Conservation (phyloP, 495 filamentous ascomycete genomes). For the Tetracladium setigerum region DNA sequence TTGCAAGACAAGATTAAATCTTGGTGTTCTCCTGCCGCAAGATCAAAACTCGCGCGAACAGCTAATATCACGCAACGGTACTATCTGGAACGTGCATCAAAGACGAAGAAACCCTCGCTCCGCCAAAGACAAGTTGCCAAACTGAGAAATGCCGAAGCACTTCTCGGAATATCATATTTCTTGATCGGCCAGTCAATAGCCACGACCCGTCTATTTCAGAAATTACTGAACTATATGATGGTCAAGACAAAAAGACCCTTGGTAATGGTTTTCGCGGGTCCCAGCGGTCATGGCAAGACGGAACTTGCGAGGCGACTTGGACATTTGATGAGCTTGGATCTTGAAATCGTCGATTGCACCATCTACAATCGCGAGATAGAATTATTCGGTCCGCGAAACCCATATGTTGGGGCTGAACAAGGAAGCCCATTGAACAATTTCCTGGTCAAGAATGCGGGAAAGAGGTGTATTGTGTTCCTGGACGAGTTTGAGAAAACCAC, state of each 20-base stretch:
- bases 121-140: conserved; percentile 30
- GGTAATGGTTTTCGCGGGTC: conserved; percentile 39
- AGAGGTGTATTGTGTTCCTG: conserved; percentile 42
- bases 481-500: conserved; percentile 54
- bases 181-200: conserved; percentile 38
- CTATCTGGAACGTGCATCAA: conserved; percentile 29
- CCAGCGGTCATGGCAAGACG: conserved; percentile 46
- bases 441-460: conserved; percentile 31
- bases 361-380: conserved; percentile 29
- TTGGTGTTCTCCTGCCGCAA: conserved; percentile 18
- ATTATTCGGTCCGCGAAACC: conserved; percentile 36
- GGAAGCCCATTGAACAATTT: conserved; percentile 47
- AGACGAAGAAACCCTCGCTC: conserved; percentile 16
- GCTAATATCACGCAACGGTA: conserved; percentile 41
- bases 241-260: conserved; percentile 22
- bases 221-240: conserved; percentile 25
- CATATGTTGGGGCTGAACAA: conserved; percentile 26
- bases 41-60: conserved; percentile 21
- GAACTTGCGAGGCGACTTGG: conserved; percentile 38
- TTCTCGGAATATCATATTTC: conserved; percentile 37
- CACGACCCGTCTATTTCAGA: conserved; percentile 24
- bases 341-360: conserved; percentile 38
- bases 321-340: conserved; percentile 31
- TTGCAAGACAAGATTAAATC: conserved; percentile 7
- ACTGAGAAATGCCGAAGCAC: conserved; percentile 20